A percentile compares a stretch with the other conserved stretches of the same genome.
Evolutionary conservation across 768 basidiomycete genomes (phyloP).

Genomic region (Tephrocybe sp.): DNA sequence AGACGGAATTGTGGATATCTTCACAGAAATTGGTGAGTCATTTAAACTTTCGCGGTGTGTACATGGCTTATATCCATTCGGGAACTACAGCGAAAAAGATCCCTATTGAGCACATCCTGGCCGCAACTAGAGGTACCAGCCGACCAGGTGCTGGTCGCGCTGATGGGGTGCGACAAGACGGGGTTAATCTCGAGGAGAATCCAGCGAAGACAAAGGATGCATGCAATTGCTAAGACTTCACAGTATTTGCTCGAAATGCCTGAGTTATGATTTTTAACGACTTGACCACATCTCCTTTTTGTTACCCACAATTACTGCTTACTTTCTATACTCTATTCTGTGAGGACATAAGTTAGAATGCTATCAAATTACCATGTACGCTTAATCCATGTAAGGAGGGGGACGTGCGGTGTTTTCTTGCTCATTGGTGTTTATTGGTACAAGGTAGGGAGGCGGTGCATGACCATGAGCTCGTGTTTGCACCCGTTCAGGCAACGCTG

Average conservation of each 20-base stretch:
- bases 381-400: constrained; percentile 63
- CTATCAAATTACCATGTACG: background rate
- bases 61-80: constrained; percentile 1
- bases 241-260: constrained; percentile 18
- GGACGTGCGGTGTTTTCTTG: constrained; percentile 56
- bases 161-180: constrained; percentile 51
- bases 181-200: constrained; percentile 73
- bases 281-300: constrained; percentile 16
- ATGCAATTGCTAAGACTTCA: constrained; percentile 69
- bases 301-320: constrained; percentile 12
- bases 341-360: constrained; percentile 3
- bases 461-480: constrained; percentile 45
- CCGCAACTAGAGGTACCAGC: constrained; percentile 73
- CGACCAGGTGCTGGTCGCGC: constrained; percentile 61
- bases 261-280: constrained; percentile 26
- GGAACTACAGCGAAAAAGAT: constrained; percentile 52
- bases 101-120: constrained; percentile 90
- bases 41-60: background rate
- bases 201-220: constrained; percentile 68
- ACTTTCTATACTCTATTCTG: background rate
- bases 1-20: constrained; percentile 92
- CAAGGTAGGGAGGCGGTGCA: constrained; percentile 81
- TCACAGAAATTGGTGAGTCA: constrained; percentile 92
- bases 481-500: constrained; percentile 30
- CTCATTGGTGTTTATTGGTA: constrained; percentile 48